Base-by-base conservation (phyloP, 306 rosid species). In the Senna tora region DNA sequence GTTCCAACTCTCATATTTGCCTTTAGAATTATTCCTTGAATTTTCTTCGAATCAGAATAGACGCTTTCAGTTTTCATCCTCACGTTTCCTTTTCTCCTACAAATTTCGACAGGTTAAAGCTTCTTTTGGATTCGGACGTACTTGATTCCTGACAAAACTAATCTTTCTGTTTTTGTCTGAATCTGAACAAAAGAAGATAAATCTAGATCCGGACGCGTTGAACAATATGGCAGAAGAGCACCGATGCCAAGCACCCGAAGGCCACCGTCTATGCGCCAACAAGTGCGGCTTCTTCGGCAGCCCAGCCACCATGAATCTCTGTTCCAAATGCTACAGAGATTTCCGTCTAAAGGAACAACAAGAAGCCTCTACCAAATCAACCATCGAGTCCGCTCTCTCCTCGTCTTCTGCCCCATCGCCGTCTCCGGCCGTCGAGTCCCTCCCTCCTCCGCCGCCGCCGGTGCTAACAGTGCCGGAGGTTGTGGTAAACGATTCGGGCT, bases 231-330 rank as follows among this genome's bases (percentile, higher is more conserved):
- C 98, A 55, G 98, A 93, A 71, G 97, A 93, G 70, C 98, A 93
- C 73, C 57, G 93, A 83, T 93, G 96, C 82, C 76, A 93, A 83
- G 80, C 98, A 42, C 81, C 92, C 0, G 96, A 93, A 75, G 93
- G 93, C 5, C 98, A 84, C 86, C 83, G 87, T 17, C 96, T 87
- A 75, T 93, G 98, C 77, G 85, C 84, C 13, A 93, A 93, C 81
- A 93, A 90, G 79, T 93, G 98, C 70, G 98, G 98, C 50, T 93
- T 93, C 87, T 93, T 90, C 57, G 98, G 98, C 1, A 90, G 96
- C 53, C 71, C 98, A 1, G 86, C 96, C 30, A 93, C 97, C 74
- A 93, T 93, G 98, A 73, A 90, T 53, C 90, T 93, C 84, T 90
- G 98, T 71, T 87, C 98, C 75, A 88, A 93, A 77, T 93, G 98